A percentile compares a stretch with the other conserved stretches of the same genome.
phyloP scores from a whole-genome alignment of 192 early-diverging fungal genomes.

The Coemansia reversa region DNA sequence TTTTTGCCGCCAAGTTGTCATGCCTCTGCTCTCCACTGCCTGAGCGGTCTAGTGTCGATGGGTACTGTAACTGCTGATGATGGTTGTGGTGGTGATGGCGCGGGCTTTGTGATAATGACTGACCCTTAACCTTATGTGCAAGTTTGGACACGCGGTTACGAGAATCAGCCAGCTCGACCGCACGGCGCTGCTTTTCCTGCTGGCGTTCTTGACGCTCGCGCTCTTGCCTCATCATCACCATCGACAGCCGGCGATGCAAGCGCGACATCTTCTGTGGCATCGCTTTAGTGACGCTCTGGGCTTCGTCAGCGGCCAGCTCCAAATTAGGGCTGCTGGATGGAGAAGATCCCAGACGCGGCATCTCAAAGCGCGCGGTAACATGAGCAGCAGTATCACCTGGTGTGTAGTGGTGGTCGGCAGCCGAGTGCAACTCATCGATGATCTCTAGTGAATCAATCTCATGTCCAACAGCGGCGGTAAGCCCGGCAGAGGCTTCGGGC shows the following conservation, averaged over 20 bases:
- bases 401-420: constrained; percentile 21
- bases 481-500: neutral
- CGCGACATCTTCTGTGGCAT: constrained; percentile 24
- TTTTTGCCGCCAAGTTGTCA: neutral
- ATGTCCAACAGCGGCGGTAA: neutral
- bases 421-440: constrained; percentile 46
- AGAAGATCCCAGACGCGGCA: constrained; percentile 34
- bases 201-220: constrained; percentile 38
- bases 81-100: constrained; percentile 6
- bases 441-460: constrained; percentile 42
- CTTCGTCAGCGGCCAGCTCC: neutral
- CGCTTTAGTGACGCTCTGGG: neutral
- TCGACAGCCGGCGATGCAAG: constrained; percentile 45
- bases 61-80: constrained; percentile 6
- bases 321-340: constrained; percentile 13
- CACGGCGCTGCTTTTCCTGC: constrained; percentile 32
- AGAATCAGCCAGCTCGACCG: constrained; percentile 11
- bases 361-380: constrained; percentile 20
- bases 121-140: constrained; percentile 1
- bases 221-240: constrained; percentile 49
- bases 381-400: constrained; percentile 1
- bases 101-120: neutral
- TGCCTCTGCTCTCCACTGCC: constrained; percentile 5
- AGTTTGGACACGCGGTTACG: constrained; percentile 17
- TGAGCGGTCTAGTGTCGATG: neutral